phyloP scores from a whole-genome alignment of 2,329 filamentous ascomycete species.

The Colletotrichum sojae region DNA sequence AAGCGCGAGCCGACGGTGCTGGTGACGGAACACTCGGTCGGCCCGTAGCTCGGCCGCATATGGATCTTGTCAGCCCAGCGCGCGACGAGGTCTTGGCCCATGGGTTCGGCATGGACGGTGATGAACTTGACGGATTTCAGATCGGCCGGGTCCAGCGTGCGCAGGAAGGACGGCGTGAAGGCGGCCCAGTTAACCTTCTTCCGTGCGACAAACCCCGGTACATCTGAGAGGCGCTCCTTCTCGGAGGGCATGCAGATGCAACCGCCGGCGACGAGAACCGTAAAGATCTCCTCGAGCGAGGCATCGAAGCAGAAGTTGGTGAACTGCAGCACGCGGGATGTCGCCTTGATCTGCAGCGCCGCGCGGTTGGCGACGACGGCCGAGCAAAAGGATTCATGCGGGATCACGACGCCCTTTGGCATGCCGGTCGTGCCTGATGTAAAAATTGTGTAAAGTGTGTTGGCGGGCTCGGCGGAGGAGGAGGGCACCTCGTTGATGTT shows the following conservation, averaged over 20 bases:
- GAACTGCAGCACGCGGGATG: conserved; percentile 54
- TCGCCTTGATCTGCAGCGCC: conserved; percentile 24
- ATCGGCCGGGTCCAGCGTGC: conserved; percentile 54
- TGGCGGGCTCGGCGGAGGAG: not conserved
- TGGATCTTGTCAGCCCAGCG: conserved; percentile 43
- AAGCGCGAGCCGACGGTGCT: conserved; percentile 50
- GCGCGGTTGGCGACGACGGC: conserved; percentile 33
- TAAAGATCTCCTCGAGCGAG: conserved; percentile 65
- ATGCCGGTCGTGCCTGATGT: conserved; percentile 67
- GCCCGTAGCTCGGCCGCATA: conserved; percentile 47
- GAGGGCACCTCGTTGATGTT: not conserved
- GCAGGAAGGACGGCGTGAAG: conserved; percentile 71
- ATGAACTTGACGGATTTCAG: conserved; percentile 57
- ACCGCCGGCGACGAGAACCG: conserved; percentile 64
- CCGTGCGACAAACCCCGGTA: conserved; percentile 62
- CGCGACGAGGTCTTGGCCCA: conserved; percentile 43
- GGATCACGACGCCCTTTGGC: conserved; percentile 64
- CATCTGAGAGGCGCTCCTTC: conserved; percentile 57
- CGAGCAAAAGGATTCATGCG: conserved; percentile 46
- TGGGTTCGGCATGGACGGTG: conserved; percentile 47
- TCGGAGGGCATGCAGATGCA: conserved; percentile 56
- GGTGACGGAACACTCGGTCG: conserved; percentile 44
- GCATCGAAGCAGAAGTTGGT: conserved; percentile 69
- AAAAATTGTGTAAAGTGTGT: conserved; percentile 59
- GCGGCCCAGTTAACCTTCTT: conserved; percentile 68